Evolutionary conservation across 1,139 yeast species (phyloP).

Genomic region (Sugiyamaella pinicola): DNA sequence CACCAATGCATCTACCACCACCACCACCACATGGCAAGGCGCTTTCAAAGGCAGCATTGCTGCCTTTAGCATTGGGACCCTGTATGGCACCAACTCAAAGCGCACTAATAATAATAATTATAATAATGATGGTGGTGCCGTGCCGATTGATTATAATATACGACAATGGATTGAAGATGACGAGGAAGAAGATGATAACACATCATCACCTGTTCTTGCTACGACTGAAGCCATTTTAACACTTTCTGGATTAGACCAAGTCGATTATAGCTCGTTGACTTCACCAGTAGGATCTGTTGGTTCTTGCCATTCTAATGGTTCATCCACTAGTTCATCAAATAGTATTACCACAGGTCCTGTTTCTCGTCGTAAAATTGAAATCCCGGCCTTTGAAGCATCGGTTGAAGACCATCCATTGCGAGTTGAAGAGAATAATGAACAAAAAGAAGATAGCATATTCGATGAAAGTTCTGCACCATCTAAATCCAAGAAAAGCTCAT

Average conservation of each 20-base stretch:
- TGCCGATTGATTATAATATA: slow-evolving; percentile 11
- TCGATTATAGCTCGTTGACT: not conserved
- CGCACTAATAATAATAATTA: not conserved
- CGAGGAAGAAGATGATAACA: slow-evolving; percentile 17
- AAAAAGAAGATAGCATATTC: not conserved
- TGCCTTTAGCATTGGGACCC: slow-evolving; percentile 7
- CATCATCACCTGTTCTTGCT: slow-evolving; percentile 5
- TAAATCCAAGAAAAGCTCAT: slow-evolving; percentile 5
- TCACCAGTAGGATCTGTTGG: slow-evolving; percentile 6
- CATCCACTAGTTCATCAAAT: not conserved
- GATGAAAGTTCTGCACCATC: slow-evolving; percentile 5
- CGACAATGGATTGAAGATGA: slow-evolving; percentile 12
- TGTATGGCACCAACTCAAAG: too few species aligned
- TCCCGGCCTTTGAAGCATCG: slow-evolving; percentile 19
- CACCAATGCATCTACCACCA: slow-evolving; percentile 4
- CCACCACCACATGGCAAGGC: slow-evolving; percentile 15
- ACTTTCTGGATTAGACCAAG: slow-evolving; percentile 3
- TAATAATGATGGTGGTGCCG: slow-evolving; percentile 2
- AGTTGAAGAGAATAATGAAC: slow-evolving; percentile 9
- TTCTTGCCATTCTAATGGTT: not conserved
- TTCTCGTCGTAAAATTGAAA: slow-evolving; percentile 19
- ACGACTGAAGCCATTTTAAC: slow-evolving; percentile 1
- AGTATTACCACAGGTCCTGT: slow-evolving; percentile 6
- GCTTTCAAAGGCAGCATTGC: slow-evolving; percentile 19
- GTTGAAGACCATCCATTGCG: slow-evolving; percentile 25